Evolutionary conservation across 2,329 filamentous ascomycete species (phyloP), one percentile per base, ranked within the genome.

Genomic region (Penicillium thymicola): DNA sequence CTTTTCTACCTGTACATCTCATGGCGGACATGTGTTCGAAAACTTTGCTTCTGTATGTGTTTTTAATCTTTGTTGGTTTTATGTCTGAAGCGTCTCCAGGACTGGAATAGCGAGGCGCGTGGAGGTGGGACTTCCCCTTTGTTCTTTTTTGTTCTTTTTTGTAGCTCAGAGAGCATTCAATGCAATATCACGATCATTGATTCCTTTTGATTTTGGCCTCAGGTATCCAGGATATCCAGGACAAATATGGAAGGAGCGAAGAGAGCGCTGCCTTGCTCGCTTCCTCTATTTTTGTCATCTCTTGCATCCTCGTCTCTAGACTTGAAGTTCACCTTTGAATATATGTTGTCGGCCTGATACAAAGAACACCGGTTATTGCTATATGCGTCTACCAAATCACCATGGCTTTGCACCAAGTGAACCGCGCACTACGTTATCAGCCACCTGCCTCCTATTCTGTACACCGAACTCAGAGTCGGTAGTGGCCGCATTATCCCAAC

Each of bases 11-110:
- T 63, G 62, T 65, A 65, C 30, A 66, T 61, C 52, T 58, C 57
- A 61, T 57, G 58, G 53, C 43, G 54, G 47, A 61, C 57, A 62
- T 64, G 37, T 60, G 59, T 58, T 58, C 42, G 59, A 57, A 53
- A 41, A 49, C 11, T 51, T 56, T 59, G 32, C 30, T 42, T 57
- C 51, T 51, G 16, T 38, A 30, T 42, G 34, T 48, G 42, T 50
- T 18, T 18, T 21, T 51, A 30, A n/a, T 59, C 6, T 44, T 30
- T 46, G 28, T 46, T 7, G 6, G 36, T 60, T 34, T 37, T 41
- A 51, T 60, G 32, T 43, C 44, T 37, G 21, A 44, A 46, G 37
- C 34, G 38, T 54, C 25, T 40, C 28, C 16, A 36, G 18, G 47
- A 48, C 34, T 51, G 34, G 51, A 42, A 46, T 56, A 52, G 54